A percentile compares a stretch with the other conserved stretches of the same genome.
Conservation (phyloP, 139 green algal genomes). For the Trebouxia sp. region DNA sequence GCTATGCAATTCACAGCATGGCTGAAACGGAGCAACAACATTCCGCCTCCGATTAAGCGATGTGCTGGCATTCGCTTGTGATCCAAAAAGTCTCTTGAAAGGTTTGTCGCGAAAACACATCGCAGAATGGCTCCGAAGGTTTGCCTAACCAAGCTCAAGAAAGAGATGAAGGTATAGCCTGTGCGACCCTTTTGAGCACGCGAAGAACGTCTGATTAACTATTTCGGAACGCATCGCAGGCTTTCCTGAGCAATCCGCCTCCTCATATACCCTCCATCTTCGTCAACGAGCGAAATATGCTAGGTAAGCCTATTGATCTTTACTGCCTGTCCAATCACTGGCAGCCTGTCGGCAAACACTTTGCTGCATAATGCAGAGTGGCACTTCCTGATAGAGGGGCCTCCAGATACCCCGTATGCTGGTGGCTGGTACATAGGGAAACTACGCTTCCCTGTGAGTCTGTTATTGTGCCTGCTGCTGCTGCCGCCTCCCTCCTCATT, state of each 20-base stretch:
- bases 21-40: no score
- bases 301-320: slow-evolving; percentile 9
- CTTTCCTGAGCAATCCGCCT: slow-evolving; percentile 11
- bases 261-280: slow-evolving; percentile 27
- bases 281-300: slow-evolving; percentile 34
- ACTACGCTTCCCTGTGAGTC: slow-evolving; percentile 59
- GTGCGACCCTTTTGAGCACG: no score
- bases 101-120: no score
- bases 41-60: no score
- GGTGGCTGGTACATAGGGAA: slow-evolving; percentile 85
- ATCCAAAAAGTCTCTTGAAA: no score
- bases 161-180: slow-evolving; percentile 9
- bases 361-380: slow-evolving; percentile 23
- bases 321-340: neutral
- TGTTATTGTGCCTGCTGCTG: no score
- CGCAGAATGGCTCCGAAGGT: slow-evolving; percentile 1
- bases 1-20: no score
- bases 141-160: slow-evolving; percentile 22
- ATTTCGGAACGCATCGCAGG: no score
- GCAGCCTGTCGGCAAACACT: no score
- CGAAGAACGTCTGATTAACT: no score
- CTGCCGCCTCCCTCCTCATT: no score
- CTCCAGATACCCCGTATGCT: slow-evolving; percentile 57
- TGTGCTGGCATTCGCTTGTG: no score
- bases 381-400: slow-evolving; percentile 62